Conservation (phyloP, 176 grass and related monocot species). For the Tillandsia leiboldiana region DNA sequence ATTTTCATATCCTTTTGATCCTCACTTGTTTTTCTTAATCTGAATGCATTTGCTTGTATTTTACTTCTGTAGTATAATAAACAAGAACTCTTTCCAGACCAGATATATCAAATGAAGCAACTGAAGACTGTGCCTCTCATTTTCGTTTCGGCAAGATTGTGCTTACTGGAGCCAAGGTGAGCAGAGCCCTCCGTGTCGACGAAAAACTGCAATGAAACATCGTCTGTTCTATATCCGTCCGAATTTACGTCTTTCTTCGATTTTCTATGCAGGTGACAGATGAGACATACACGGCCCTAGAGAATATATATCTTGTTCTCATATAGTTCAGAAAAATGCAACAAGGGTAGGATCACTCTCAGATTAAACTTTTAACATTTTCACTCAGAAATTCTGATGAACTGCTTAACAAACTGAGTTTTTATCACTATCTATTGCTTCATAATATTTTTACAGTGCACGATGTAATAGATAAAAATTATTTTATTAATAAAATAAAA, state of each 20-base stretch:
- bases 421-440: too few species aligned
- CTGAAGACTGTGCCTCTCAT: conserved; percentile 95
- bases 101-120: conserved; percentile 96
- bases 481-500: too few species aligned
- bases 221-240: background rate
- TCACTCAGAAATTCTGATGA: background rate
- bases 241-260: background rate
- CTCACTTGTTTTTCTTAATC: background rate
- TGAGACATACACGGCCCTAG: conserved; percentile 91
- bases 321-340: conserved; percentile 85
- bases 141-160: conserved; percentile 98
- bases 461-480: too few species aligned
- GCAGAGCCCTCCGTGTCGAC: conserved; percentile 4
- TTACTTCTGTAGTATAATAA: conserved; percentile 46
- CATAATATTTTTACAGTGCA: too few species aligned
- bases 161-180: conserved; percentile 89
- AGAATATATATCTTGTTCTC: conserved; percentile 93
- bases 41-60: background rate
- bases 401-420: background rate
- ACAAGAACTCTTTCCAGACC: conserved; percentile 79
- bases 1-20: too few species aligned
- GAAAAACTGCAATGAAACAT: background rate
- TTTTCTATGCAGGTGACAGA: conserved; percentile 63
- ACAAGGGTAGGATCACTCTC: conserved; percentile 50
- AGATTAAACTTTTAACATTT: background rate